Percentiles rank a stretch among this genome's conserved stretches.
These are phyloP conservation scores for Cercis canadensis DNA, from an alignment of 306 rosid genomes.

Conservation along the genomic window DNA sequence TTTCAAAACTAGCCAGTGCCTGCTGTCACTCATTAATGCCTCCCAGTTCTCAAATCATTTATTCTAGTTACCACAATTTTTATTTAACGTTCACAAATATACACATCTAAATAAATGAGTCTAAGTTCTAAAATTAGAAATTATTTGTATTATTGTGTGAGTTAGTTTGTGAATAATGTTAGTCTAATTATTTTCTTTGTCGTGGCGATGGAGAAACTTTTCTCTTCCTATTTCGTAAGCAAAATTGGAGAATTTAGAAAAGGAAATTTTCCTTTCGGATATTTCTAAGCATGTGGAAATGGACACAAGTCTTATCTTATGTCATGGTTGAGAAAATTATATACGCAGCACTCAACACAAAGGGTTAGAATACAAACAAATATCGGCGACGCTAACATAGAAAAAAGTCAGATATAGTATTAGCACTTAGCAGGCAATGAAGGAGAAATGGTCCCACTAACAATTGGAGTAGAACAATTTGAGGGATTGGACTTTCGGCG, in stretches of 20 bases:
- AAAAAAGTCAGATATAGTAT: conserved; percentile 2
- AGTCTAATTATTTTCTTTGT: no score
- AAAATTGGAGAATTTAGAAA: not conserved
- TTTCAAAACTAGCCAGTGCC: conserved; percentile 14
- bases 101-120: no score
- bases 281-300: conserved; percentile 23
- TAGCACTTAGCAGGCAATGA: conserved; percentile 26
- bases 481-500: conserved; percentile 40
- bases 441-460: conserved; percentile 40
- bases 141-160: no score
- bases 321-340: conserved; percentile 17
- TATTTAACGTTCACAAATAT: no score
- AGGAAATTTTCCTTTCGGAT: conserved; percentile 12
- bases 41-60: no score
- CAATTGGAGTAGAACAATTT: conserved; percentile 23
- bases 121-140: no score
- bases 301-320: conserved; percentile 26
- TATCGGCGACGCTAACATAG: conserved; percentile 35
- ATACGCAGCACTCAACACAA: not conserved
- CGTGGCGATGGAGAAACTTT: no score
- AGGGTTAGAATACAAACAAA: conserved; percentile 39
- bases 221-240: no score
- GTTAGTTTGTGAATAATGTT: no score
- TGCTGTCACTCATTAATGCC: no score
- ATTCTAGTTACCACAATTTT: no score